These are phyloP conservation scores for Raffaelea albimanens DNA, from an alignment of 2,329 filamentous ascomycete species.

Conservation along the genomic window DNA sequence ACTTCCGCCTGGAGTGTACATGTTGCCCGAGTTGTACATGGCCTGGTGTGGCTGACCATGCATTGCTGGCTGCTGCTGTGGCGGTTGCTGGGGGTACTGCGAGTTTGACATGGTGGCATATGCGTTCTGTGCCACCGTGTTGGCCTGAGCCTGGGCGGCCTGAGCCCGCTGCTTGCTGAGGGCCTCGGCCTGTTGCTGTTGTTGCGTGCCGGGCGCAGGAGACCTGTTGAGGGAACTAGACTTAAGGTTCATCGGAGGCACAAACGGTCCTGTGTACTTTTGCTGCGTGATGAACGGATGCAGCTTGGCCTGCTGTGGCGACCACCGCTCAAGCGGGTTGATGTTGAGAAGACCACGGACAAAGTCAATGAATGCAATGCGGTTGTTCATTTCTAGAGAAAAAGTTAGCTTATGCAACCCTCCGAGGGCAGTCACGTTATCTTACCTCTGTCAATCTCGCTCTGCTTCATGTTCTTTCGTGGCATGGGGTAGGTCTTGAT, in stretches of 20 bases:
- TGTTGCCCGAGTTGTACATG: constrained; percentile 59
- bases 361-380: constrained; percentile 95
- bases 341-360: constrained; percentile 87
- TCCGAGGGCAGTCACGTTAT: too few relatives aligned
- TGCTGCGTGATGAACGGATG: constrained; percentile 98
- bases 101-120: constrained; percentile 43
- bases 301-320: constrained; percentile 90
- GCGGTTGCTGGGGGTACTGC: constrained; percentile 36
- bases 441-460: constrained; percentile 89
- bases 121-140: constrained; percentile 56
- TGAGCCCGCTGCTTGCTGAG: constrained; percentile 84
- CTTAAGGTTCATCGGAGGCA: constrained; percentile 95
- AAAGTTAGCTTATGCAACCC: not conserved
- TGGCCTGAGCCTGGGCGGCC: constrained; percentile 62
- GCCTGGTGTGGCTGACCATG: constrained; percentile 33
- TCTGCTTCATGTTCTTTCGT: constrained; percentile 97
- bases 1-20: constrained; percentile 57
- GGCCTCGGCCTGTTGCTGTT: constrained; percentile 91
- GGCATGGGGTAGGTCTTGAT: constrained; percentile 98
- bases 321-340: constrained; percentile 94
- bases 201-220: constrained; percentile 84
- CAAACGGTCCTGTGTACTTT: constrained; percentile 92
- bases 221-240: constrained; percentile 76
- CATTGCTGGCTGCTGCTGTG: constrained; percentile 24
- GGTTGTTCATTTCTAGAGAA: constrained; percentile 89